Percentiles rank a stretch among this genome's conserved stretches.
Conservation (phyloP, 805 yeast species). For the Ogataea ramenticola region DNA sequence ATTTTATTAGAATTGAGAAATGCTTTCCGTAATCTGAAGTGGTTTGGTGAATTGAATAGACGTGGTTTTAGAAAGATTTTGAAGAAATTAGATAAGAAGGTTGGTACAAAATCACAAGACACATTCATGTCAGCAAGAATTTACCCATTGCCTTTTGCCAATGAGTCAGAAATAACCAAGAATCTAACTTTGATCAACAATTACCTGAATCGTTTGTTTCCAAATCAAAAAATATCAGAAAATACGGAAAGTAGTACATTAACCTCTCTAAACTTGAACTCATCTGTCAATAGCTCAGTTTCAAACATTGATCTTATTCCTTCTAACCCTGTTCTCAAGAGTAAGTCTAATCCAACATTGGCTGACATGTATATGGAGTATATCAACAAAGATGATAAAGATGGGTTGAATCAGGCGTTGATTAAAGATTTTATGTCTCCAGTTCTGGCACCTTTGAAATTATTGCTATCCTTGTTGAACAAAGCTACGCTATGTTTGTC, state of each 20-base stretch:
- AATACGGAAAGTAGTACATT: neutral
- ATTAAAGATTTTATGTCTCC: slow-evolving; percentile 36
- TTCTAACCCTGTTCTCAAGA: neutral
- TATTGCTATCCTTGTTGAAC: slow-evolving; percentile 54
- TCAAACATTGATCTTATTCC: slow-evolving; percentile 14
- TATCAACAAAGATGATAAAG: slow-evolving; percentile 23
- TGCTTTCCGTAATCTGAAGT: slow-evolving; percentile 73
- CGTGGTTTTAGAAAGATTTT: slow-evolving; percentile 84
- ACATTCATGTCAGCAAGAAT: slow-evolving; percentile 61
- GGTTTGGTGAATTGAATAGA: slow-evolving; percentile 91
- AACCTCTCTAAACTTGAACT: neutral
- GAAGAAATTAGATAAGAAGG: slow-evolving; percentile 84
- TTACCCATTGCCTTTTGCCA: slow-evolving; percentile 69
- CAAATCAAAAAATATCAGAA: slow-evolving; percentile 19
- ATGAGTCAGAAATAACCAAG: slow-evolving; percentile 52
- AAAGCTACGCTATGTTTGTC: slow-evolving; percentile 56
- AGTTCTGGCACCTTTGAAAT: slow-evolving; percentile 45
- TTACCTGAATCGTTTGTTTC: slow-evolving; percentile 46
- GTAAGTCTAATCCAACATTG: neutral
- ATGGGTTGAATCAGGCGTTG: slow-evolving; percentile 36
- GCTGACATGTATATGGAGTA: slow-evolving; percentile 16
- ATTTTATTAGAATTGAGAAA: slow-evolving; percentile 71
- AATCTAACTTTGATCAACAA: slow-evolving; percentile 47
- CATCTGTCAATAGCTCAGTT: slow-evolving; percentile 16
- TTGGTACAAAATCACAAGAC: slow-evolving; percentile 50